Percentiles rank a stretch among this genome's conserved stretches.
Conservation (phyloP, 2,329 filamentous ascomycete species). For the Fusarium graminum region DNA sequence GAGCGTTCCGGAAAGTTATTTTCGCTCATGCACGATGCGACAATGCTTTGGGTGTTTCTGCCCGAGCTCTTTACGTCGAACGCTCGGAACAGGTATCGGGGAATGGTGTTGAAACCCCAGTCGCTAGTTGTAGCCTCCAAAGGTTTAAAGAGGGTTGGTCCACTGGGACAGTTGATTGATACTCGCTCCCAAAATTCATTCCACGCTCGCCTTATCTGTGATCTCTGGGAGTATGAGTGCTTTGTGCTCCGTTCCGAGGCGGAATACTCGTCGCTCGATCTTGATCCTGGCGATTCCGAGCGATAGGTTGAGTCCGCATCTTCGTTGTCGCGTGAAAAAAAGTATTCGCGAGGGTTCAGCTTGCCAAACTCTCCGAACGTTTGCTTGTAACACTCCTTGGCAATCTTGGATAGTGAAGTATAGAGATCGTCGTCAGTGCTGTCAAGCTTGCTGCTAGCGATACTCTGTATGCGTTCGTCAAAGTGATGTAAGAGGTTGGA, state of each 20-base stretch:
- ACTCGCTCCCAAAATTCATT: not conserved
- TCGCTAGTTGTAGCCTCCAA: accelerated
- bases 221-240: not conserved
- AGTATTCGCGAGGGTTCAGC: not conserved
- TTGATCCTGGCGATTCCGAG: not conserved
- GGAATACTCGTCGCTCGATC: not conserved
- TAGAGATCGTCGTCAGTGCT: not conserved
- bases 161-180: not conserved
- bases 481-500: not conserved
- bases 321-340: not conserved
- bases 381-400: not conserved
- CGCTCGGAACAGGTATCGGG: not conserved
- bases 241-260: not conserved
- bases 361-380: not conserved
- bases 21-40: accelerated
- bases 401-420: not conserved
- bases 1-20: not conserved
- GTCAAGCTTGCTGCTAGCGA: not conserved
- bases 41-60: accelerated
- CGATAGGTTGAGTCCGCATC: not conserved
- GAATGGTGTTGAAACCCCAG: not conserved
- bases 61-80: not conserved
- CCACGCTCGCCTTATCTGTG: not conserved
- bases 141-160: not conserved
- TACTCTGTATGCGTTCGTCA: not conserved